Conservation (phyloP, 2,329 filamentous ascomycete genomes). For the Aspergillus puulaauensis region DNA sequence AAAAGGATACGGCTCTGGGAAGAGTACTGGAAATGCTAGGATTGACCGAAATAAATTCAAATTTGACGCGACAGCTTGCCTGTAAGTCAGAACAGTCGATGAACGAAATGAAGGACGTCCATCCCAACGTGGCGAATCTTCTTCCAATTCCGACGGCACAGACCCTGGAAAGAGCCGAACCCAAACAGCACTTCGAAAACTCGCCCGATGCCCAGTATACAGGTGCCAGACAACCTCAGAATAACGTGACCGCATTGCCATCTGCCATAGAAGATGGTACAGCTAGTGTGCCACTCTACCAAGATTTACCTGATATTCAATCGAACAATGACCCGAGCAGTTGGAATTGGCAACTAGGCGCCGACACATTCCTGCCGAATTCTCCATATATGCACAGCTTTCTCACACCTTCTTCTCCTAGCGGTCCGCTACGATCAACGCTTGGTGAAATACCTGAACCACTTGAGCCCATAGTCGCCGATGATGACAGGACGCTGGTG, state of each 20-base stretch:
- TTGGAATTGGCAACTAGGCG: not conserved
- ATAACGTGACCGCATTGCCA: not conserved
- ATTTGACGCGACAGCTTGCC: not conserved
- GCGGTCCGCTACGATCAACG: not conserved
- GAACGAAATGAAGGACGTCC: too few relatives aligned
- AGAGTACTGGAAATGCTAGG: constrained; percentile 15
- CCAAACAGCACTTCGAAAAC: not conserved
- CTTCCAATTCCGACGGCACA: too few relatives aligned
- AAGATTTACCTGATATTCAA: not conserved
- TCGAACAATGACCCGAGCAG: not conserved
- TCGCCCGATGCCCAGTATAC: too few relatives aligned
- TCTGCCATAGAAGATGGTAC: not conserved
- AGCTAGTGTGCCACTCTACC: not conserved
- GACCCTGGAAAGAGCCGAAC: not conserved
- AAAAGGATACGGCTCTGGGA: constrained; percentile 13
- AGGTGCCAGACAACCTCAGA: not conserved
- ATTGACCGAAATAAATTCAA: constrained; percentile 4
- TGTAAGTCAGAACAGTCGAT: too few relatives aligned
- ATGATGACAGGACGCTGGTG: not conserved
- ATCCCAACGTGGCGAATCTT: too few relatives aligned
- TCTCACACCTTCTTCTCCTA: not conserved
- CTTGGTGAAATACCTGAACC: not conserved
- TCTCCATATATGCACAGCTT: not conserved
- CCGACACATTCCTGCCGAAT: not conserved
- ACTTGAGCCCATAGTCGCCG: not conserved